Conservation (phyloP, 1,139 yeast genomes). For the Candida glucosophila region DNA sequence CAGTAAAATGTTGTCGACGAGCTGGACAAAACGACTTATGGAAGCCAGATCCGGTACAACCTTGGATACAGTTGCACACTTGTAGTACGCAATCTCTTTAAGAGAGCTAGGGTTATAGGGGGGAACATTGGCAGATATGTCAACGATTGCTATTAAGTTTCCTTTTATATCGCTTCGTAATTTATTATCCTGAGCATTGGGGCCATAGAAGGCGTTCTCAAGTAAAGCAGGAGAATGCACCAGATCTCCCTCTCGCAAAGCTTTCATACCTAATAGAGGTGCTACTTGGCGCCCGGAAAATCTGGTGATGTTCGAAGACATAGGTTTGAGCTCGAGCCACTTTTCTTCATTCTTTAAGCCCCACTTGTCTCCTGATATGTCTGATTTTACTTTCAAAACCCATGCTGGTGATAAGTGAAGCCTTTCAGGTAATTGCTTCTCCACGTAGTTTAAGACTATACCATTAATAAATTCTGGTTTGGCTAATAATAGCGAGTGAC, state of each 20-base stretch:
- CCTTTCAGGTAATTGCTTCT: constrained; percentile 38
- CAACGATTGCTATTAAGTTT: constrained; percentile 49
- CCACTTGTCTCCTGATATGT: constrained; percentile 65
- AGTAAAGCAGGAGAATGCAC: constrained; percentile 50
- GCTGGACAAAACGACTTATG: constrained; percentile 45
- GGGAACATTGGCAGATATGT: constrained; percentile 70
- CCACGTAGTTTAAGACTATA: constrained; percentile 50
- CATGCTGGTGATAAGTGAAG: constrained; percentile 51
- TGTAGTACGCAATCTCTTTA: constrained; percentile 46
- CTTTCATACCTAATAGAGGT: constrained; percentile 65
- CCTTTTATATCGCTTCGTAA: constrained; percentile 17
- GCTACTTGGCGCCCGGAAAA: constrained; percentile 24
- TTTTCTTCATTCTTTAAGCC: constrained; percentile 67
- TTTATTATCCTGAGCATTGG: constrained; percentile 15
- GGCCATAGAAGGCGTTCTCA: constrained; percentile 36
- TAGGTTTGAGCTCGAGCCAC: constrained; percentile 52
- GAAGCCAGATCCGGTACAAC: constrained; percentile 63
- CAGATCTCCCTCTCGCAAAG: constrained; percentile 57
- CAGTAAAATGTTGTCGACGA: constrained; percentile 43
- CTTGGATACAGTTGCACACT: constrained; percentile 73
- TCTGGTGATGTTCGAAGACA: constrained; percentile 38
- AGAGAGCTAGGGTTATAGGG: constrained; percentile 62
- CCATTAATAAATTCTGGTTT: constrained; percentile 64
- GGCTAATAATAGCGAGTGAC: constrained; percentile 58
- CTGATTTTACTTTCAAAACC: constrained; percentile 56